Percentiles rank a stretch among this genome's conserved stretches.
Evolutionary conservation across 2,329 filamentous ascomycete genomes (phyloP).

Genomic region (Colletotrichum melonis): DNA sequence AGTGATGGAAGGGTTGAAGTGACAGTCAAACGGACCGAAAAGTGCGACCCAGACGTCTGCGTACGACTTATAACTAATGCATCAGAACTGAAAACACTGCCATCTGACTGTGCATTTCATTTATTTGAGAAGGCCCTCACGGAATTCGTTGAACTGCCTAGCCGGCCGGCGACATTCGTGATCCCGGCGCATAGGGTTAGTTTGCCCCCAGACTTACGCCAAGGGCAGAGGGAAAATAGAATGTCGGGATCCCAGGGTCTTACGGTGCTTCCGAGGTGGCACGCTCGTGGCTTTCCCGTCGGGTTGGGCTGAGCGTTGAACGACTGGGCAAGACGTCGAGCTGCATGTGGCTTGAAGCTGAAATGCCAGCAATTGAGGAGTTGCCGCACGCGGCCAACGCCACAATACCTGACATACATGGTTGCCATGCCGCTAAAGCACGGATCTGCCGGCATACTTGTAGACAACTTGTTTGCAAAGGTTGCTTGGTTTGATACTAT

Average conservation of each 20-base stretch:
- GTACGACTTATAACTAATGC: not conserved
- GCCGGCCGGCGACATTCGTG: not conserved
- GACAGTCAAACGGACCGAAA: not conserved
- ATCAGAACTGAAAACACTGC: not conserved
- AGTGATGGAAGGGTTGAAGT: not conserved
- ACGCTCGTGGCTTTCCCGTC: not conserved
- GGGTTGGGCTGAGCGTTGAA: conserved; percentile 4
- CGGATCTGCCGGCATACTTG: not conserved
- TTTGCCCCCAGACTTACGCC: not conserved
- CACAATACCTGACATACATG: not conserved
- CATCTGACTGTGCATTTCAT: not conserved
- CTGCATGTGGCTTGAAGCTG: conserved; percentile 12
- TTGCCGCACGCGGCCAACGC: not conserved
- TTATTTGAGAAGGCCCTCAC: not conserved
- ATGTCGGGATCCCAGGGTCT: not conserved
- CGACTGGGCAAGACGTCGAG: not conserved
- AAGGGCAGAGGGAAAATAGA: not conserved
- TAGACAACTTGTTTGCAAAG: not conserved
- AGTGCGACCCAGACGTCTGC: not conserved
- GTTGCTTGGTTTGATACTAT: not conserved
- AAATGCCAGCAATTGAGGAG: not conserved
- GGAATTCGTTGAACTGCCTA: not conserved
- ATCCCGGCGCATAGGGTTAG: not conserved
- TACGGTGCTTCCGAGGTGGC: not conserved
- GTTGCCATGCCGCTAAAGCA: not conserved